phyloP scores from a whole-genome alignment of 495 filamentous ascomycete species.

The Penicillium paradoxum region DNA sequence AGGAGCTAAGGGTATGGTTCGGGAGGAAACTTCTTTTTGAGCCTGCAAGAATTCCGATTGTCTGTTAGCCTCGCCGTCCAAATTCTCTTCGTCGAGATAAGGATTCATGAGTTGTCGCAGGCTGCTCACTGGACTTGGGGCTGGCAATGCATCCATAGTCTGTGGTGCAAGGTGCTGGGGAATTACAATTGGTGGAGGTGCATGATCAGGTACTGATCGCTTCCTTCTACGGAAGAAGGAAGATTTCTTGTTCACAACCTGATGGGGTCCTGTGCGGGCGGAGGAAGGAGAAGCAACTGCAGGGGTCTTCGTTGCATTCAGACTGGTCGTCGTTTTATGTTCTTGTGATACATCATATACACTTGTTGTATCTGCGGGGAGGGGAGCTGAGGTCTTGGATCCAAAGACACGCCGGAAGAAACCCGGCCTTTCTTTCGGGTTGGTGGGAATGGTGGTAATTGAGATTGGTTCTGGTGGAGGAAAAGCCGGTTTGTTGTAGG shows the following conservation, averaged over 20 bases:
- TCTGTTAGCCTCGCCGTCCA: slow-evolving; percentile 18
- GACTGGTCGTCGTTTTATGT: slow-evolving; percentile 22
- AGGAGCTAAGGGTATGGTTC: slow-evolving; percentile 38
- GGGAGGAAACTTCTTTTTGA: slow-evolving; percentile 25
- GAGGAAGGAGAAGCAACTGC: slow-evolving; percentile 29
- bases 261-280: slow-evolving; percentile 42
- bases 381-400: slow-evolving; percentile 32
- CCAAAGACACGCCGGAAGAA: slow-evolving; percentile 94
- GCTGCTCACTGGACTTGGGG: slow-evolving; percentile 79
- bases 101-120: slow-evolving; percentile 87
- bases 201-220: slow-evolving; percentile 65
- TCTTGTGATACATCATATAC: slow-evolving; percentile 20
- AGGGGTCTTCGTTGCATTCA: slow-evolving; percentile 23
- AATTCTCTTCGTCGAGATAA: slow-evolving; percentile 51
- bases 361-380: slow-evolving; percentile 16
- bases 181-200: slow-evolving; percentile 46
- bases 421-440: slow-evolving; percentile 65
- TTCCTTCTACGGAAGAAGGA: slow-evolving; percentile 95
- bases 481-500: slow-evolving; percentile 44
- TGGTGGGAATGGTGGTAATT: slow-evolving; percentile 10
- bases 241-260: slow-evolving; percentile 76
- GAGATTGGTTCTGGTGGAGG: slow-evolving; percentile 29
- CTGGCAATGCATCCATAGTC: slow-evolving; percentile 28
- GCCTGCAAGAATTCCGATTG: slow-evolving; percentile 12
- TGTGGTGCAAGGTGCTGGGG: slow-evolving; percentile 30